These are phyloP conservation scores for Vanderwaltozyma tropicalis DNA, from an alignment of 805 yeast genomes.

Conservation along the genomic window DNA sequence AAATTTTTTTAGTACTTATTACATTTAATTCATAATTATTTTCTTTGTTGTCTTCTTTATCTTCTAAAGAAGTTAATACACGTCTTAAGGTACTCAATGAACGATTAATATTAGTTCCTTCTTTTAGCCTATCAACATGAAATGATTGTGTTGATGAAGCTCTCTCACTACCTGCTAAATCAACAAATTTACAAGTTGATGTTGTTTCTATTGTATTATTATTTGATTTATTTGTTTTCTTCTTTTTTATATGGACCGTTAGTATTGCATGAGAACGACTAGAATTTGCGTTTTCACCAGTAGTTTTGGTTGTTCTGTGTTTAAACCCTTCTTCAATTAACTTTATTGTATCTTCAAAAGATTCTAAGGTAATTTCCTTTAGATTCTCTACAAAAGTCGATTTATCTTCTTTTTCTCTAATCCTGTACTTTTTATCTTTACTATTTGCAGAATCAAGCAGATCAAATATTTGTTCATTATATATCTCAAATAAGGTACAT, in stretches of 20 bases:
- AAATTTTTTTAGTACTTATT: conserved; percentile 41
- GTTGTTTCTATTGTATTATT: conserved; percentile 32
- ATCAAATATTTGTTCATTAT: conserved; percentile 74
- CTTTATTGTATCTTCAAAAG: conserved; percentile 55
- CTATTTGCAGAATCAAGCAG: conserved; percentile 21
- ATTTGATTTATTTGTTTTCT: conserved; percentile 53
- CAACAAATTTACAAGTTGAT: conserved; percentile 57
- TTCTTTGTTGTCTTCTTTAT: conserved; percentile 18
- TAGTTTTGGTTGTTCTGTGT: conserved; percentile 70
- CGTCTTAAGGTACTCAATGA: conserved; percentile 83
- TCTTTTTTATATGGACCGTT: conserved; percentile 53
- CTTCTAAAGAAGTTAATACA: conserved; percentile 69
- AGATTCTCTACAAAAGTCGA: conserved; percentile 69
- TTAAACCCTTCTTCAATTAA: conserved; percentile 61
- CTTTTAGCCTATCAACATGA: conserved; percentile 81
- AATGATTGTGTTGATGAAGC: conserved; percentile 67
- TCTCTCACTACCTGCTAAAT: conserved; percentile 91
- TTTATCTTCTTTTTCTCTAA: conserved; percentile 57
- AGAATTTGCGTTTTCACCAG: conserved; percentile 78
- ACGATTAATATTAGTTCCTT: conserved; percentile 81
- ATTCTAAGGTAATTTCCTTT: conserved; percentile 46
- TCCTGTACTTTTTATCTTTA: conserved; percentile 43
- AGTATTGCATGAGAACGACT: conserved; percentile 90
- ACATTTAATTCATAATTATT: conserved; percentile 36
- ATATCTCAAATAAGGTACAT: conserved; percentile 82